Evolutionary conservation across 2,329 filamentous ascomycete genomes (phyloP).

Genomic region (Aspergillus fructus): DNA sequence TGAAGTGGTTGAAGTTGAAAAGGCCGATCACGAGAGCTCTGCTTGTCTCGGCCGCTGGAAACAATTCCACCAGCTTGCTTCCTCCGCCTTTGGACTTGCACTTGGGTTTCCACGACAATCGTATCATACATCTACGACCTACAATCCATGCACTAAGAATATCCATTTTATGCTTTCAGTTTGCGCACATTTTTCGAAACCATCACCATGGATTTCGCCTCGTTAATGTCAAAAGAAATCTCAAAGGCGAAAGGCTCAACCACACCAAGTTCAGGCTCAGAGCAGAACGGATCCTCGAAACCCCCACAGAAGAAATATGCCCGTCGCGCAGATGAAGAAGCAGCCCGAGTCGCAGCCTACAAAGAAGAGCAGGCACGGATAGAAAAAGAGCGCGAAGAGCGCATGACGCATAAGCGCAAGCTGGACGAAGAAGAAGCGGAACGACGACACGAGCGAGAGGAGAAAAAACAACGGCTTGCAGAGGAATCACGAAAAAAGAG

Average conservation of each 20-base stretch:
- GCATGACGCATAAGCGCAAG: constrained; percentile 77
- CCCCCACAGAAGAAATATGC: constrained; percentile 68
- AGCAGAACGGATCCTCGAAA: constrained; percentile 21
- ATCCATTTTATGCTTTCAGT: neutral
- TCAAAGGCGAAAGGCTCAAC: constrained; percentile 66
- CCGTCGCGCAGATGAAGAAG: constrained; percentile 82
- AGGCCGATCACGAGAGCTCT: constrained; percentile 10
- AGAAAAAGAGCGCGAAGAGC: constrained; percentile 69
- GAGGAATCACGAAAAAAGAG: constrained; percentile 71
- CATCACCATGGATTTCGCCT: constrained; percentile 83
- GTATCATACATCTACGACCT: neutral
- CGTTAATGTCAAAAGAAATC: constrained; percentile 90
- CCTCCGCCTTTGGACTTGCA: neutral
- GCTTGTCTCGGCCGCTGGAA: constrained; percentile 6
- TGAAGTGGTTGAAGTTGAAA: constrained; percentile 3
- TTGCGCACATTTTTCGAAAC: neutral
- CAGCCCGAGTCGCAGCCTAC: constrained; percentile 76
- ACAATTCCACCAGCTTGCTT: neutral
- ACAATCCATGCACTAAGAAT: neutral
- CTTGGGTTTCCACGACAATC: neutral
- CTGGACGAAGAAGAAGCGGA: constrained; percentile 80
- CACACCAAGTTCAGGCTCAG: constrained; percentile 23
- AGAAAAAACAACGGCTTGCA: constrained; percentile 77
- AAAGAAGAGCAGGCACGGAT: constrained; percentile 74
- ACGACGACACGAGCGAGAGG: constrained; percentile 68